Evolutionary conservation across 768 basidiomycete species (phyloP), one percentile per base, ranked within the genome.

Genomic region (Xanthoconium stramineum): DNA sequence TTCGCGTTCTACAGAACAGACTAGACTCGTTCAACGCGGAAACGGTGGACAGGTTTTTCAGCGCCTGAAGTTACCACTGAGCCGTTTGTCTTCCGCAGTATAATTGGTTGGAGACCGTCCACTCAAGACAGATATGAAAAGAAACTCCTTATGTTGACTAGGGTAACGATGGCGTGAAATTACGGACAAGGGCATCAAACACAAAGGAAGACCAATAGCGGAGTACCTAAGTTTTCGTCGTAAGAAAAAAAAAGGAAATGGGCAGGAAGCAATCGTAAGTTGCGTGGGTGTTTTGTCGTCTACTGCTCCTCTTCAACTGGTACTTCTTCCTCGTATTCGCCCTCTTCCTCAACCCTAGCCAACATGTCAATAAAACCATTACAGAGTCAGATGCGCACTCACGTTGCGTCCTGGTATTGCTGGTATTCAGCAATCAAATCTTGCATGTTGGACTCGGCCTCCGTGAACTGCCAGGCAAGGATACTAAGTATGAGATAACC

Each of bases 391-490:
- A 5, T 33, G 59, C 5, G n/a, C 14, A 85, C 90, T 59, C 75
- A 93, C 89, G 91, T 93, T 42, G 91, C 91, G 69, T 94, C 91
- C 77, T 94, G 91, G 77, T 94, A 94, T 75, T 94, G 92, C 72
- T 96, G 93, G 77, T 97, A 98, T 77, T 98, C 96, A 50, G 94
- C 93, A 58, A 98, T 91, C 61, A 98, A 80, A 79, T 98, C 96
- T 72, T 97, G 94, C 94, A 98, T 94, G 84, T 98, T 98, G 61
- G 91, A 94, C 77, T 98, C 95, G 54, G 95, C 96, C 75, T 98
- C 96, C 60, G 96, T 95, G 83, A 98, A 94, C 83, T 86, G 63
- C 13, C 12, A 46, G 14, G 6, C 11, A 50, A 15, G 6, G 6
- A 15, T 44, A 19, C 36, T 64, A 19, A 62, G 52, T 19, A 57